These are phyloP conservation scores for Gonapodya sp. DNA, from an alignment of 192 early-diverging fungal species.

Conservation along the genomic window DNA sequence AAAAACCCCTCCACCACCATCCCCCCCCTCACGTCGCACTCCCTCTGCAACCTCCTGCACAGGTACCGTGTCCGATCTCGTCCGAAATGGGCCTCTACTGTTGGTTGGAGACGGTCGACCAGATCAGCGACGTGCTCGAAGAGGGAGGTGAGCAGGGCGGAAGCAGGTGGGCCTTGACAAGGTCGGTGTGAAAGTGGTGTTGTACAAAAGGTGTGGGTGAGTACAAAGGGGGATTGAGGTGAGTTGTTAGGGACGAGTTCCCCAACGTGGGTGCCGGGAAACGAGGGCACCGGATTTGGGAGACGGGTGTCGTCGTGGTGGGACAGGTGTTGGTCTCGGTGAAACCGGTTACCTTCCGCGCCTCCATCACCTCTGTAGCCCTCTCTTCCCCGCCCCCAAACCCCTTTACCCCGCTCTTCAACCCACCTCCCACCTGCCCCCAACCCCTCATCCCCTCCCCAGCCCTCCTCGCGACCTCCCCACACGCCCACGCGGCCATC, in stretches of 20 bases:
- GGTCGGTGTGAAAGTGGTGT: too few relatives aligned
- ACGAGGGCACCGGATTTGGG: too few relatives aligned
- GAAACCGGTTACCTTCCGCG: too few relatives aligned
- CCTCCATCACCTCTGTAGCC: too few relatives aligned
- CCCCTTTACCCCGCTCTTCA: background rate
- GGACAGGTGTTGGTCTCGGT: too few relatives aligned
- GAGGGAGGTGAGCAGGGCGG: slow-evolving; percentile 70
- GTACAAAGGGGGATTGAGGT: too few relatives aligned
- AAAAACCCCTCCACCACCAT: slow-evolving; percentile 71
- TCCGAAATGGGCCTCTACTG: slow-evolving; percentile 72
- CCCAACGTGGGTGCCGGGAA: too few relatives aligned
- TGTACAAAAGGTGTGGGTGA: background rate
- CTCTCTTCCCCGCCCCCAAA: too few relatives aligned
- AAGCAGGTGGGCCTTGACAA: slow-evolving; percentile 53
- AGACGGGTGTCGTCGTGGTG: too few relatives aligned
- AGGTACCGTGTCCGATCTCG: slow-evolving; percentile 83
- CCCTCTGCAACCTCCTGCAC: slow-evolving; percentile 69
- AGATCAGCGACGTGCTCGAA: slow-evolving; percentile 83
- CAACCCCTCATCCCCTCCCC: background rate
- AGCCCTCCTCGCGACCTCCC: background rate
- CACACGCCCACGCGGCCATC: slow-evolving; percentile 1
- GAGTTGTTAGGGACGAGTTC: too few relatives aligned
- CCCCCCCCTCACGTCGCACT: slow-evolving; percentile 67
- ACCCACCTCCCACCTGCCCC: background rate
- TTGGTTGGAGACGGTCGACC: slow-evolving; percentile 78